These are phyloP conservation scores for Grifola frondosa DNA, from an alignment of 1,284 basidiomycete species.

Conservation along the genomic window DNA sequence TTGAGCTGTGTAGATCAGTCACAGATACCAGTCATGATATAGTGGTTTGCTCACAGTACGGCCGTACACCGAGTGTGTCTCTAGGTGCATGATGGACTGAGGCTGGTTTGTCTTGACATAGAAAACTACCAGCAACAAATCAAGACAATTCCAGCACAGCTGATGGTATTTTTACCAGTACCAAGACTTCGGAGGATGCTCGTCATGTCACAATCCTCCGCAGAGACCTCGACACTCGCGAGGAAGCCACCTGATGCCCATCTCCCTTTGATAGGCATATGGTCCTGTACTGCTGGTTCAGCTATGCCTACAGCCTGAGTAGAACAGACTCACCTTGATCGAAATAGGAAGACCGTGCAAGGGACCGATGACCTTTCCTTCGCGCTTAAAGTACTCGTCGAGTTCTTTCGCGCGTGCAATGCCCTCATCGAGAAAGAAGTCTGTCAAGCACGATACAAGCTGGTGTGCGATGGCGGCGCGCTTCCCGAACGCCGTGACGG, in stretches of 20 bases:
- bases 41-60: slow-evolving; percentile 51
- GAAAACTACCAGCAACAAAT: slow-evolving; percentile 45
- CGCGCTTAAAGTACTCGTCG: slow-evolving; percentile 38
- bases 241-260: slow-evolving; percentile 54
- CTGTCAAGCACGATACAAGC: slow-evolving; percentile 18
- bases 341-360: slow-evolving; percentile 49
- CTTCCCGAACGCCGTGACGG: slow-evolving; percentile 29
- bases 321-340: too few relatives aligned
- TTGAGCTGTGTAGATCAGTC: too few relatives aligned
- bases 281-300: too few relatives aligned
- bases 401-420: slow-evolving; percentile 40
- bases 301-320: too few relatives aligned
- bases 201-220: too few relatives aligned
- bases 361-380: slow-evolving; percentile 41
- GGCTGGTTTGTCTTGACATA: not conserved
- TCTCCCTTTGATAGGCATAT: slow-evolving; percentile 36
- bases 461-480: slow-evolving; percentile 31
- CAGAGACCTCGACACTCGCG: too few relatives aligned
- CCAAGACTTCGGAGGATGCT: slow-evolving; percentile 15
- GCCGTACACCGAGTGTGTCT: slow-evolving; percentile 45
- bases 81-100: not conserved
- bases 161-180: slow-evolving; percentile 29
- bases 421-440: slow-evolving; percentile 38
- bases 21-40: slow-evolving; percentile 41
- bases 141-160: slow-evolving; percentile 19